Evolutionary conservation across 768 basidiomycete species (phyloP).

Genomic region (Phaeotremella fagi): DNA sequence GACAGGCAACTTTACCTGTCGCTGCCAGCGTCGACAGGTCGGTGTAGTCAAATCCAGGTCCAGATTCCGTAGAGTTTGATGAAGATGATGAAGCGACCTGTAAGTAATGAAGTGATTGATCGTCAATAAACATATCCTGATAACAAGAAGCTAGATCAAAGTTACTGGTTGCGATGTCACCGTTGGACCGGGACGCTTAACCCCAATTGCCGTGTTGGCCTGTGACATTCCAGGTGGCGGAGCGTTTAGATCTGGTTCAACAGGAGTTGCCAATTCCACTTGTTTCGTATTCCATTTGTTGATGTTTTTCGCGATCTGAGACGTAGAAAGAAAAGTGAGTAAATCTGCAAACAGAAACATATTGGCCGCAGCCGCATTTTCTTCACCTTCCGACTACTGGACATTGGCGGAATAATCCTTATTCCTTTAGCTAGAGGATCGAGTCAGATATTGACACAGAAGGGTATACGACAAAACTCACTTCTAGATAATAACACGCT

Average conservation of each 20-base stretch:
- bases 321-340: background rate
- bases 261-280: slow-evolving; percentile 59
- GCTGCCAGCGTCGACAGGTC: slow-evolving; percentile 51
- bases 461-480: slow-evolving; percentile 9
- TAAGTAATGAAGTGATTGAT: background rate
- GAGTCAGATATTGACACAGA: slow-evolving; percentile 1
- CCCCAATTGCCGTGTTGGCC: slow-evolving; percentile 30
- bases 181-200: slow-evolving; percentile 3
- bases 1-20: slow-evolving; percentile 64
- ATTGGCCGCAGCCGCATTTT: slow-evolving; percentile 8
- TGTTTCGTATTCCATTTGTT: slow-evolving; percentile 97
- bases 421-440: slow-evolving; percentile 50
- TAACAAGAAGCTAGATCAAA: slow-evolving; percentile 2
- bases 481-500: slow-evolving; percentile 38
- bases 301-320: slow-evolving; percentile 80
- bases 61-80: background rate
- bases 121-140: slow-evolving; percentile 4
- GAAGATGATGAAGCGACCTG: slow-evolving; percentile 13
- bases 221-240: slow-evolving; percentile 32
- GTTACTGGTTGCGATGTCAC: slow-evolving; percentile 4
- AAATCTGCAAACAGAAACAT: slow-evolving; percentile 1
- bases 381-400: slow-evolving; percentile 50
- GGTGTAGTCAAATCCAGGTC: slow-evolving; percentile 79
- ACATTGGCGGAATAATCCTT: slow-evolving; percentile 74
- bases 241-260: background rate